Percentiles rank a stretch among this genome's conserved stretches.
These are phyloP conservation scores for Cytospora paraplurivora DNA, from an alignment of 2,329 filamentous ascomycete species.

Conservation along the genomic window DNA sequence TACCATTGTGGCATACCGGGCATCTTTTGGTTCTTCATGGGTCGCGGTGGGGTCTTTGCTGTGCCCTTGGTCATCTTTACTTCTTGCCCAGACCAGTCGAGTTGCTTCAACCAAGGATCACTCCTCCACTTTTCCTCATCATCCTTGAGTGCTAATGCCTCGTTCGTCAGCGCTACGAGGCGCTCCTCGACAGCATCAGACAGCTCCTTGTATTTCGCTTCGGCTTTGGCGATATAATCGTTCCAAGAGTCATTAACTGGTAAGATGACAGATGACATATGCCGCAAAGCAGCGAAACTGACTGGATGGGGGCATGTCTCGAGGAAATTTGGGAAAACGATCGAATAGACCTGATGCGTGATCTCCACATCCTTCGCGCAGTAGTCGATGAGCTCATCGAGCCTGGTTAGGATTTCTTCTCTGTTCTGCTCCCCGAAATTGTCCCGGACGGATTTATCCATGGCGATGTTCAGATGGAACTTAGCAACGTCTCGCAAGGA, in stretches of 20 bases:
- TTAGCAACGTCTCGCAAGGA: conserved; percentile 93
- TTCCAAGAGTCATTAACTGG: conserved; percentile 90
- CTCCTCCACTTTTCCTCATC: conserved; percentile 68
- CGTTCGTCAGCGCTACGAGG: conserved; percentile 71
- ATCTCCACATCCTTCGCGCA: conserved; percentile 92
- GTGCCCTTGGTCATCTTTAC: conserved; percentile 89
- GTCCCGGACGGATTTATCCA: conserved; percentile 86
- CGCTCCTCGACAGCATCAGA: conserved; percentile 77
- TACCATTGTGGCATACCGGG: conserved; percentile 97
- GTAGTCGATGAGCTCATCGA: conserved; percentile 87
- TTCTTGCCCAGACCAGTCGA: conserved; percentile 95
- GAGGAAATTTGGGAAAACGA: conserved; percentile 88
- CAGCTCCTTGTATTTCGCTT: conserved; percentile 78
- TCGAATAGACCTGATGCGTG: conserved; percentile 91
- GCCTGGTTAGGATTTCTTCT: conserved; percentile 65
- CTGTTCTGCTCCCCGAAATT: conserved; percentile 83
- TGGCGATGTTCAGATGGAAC: conserved; percentile 88
- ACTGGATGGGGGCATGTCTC: conserved; percentile 93
- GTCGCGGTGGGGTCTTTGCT: conserved; percentile 81
- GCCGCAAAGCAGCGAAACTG: conserved; percentile 90
- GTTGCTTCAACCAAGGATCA: conserved; percentile 89
- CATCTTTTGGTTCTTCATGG: conserved; percentile 83
- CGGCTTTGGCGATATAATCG: conserved; percentile 78
- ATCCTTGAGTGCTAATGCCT: conserved; percentile 73
- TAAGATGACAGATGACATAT: conserved; percentile 90